Base-by-base conservation (phyloP, 2,329 filamentous ascomycete species). In the Colletotrichum falcatum region DNA sequence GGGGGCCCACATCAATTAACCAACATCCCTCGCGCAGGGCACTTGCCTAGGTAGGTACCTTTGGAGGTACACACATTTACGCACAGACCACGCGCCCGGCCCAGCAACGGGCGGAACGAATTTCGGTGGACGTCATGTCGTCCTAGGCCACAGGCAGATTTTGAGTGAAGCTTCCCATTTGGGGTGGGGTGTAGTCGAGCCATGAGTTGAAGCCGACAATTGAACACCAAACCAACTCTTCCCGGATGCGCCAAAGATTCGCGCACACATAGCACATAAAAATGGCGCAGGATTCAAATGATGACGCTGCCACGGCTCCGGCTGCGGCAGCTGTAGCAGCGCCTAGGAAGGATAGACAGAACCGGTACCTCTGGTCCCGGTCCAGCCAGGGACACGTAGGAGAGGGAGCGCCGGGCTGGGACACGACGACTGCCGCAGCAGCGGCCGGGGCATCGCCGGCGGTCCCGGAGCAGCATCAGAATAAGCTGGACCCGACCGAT, bases 91-190 rank as follows among this genome's bases (percentile, higher is more conserved):
- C 4, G 14, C 16, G 23, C n/a, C 44, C 66, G 61, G 60, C 61
- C 64, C 63, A 68, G 68, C 65, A 71, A 71, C 66, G 61, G 61
- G 37, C 42, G 51, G 56, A 30, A 28, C 44, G 39, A 53, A 62
- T 56, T 62, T 62, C 68, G 59, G 66, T 67, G 64, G 72, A 73
- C 72, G 72, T 73, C 72, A 73, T 73, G 65, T 70, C 62, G 20
- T 42, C 39, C 20, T 2, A 73, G 66, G 44, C 61, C 58, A 71
- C 60, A 58, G 51, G n/a, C 70, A 72, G 70, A 72, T 63, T 72
- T 70, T 66, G 55, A 63, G 59, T 23, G n/a, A 42, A 64, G 61
- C 61, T 37, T 61, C 8, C 44, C 42, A 20, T n/a, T 1, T n/a
- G 7, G 30, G 28, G 30, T 7, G 7, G 30, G 16, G 33, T n/a